A percentile compares a stretch with the other conserved stretches of the same genome.
Conservation (phyloP, 768 basidiomycete species). For the Phylloporus sp. region DNA sequence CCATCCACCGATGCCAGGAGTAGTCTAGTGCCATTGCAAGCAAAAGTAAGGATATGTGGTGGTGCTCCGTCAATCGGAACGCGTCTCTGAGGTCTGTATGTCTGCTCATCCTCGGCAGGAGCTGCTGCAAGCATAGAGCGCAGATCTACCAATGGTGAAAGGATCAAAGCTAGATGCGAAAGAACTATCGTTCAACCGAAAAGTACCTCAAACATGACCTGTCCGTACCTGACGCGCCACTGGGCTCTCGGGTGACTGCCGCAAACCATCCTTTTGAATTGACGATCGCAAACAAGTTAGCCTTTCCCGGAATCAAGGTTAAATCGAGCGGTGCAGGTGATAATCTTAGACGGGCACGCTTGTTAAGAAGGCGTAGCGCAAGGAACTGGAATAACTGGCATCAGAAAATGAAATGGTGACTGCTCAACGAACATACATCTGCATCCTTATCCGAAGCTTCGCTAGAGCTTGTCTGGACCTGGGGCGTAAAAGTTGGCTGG, state of each 20-base stretch:
- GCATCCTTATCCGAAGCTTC: constrained; percentile 30
- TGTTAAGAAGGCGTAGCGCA: constrained; percentile 42
- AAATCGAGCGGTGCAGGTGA: constrained; percentile 49
- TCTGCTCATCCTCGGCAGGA: constrained; percentile 33
- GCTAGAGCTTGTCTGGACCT: constrained; percentile 22
- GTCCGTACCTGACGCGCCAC: constrained; percentile 36
- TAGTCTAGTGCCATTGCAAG: constrained; percentile 54
- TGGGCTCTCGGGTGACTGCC: constrained; percentile 41
- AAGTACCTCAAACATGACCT: background rate
- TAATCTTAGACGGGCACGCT: constrained; percentile 58
- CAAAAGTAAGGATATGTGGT: constrained; percentile 54
- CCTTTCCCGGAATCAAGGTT: constrained; percentile 38
- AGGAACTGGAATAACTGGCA: constrained; percentile 31
- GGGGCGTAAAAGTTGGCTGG: constrained; percentile 20
- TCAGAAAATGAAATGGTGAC: constrained; percentile 2
- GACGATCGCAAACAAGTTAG: constrained; percentile 52
- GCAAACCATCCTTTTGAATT: constrained; percentile 68
- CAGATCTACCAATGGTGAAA: constrained; percentile 59
- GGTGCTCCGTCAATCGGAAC: constrained; percentile 40
- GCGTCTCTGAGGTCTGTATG: constrained; percentile 50
- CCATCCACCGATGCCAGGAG: constrained; percentile 57
- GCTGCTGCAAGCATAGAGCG: constrained; percentile 46
- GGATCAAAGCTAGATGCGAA: constrained; percentile 45
- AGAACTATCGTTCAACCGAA: background rate
- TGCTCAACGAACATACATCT: constrained; percentile 17